Conservation (phyloP, 2,329 filamentous ascomycete genomes). For the Drechslerella coelobrocha region DNA sequence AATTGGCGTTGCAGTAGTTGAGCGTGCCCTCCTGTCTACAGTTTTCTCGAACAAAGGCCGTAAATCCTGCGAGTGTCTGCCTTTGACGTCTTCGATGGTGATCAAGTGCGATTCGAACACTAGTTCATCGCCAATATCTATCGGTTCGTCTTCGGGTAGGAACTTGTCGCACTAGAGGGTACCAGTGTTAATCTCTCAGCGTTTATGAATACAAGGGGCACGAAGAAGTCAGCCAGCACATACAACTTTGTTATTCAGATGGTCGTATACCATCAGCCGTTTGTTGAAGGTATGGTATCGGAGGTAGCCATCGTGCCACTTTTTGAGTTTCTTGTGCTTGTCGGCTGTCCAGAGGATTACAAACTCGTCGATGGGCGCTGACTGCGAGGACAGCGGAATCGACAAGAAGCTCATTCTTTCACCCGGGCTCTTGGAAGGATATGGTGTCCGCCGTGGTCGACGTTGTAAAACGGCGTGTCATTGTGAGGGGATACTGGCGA, state of each 20-base stretch:
- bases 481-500: constrained; percentile 11
- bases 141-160: constrained; percentile 50
- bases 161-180: constrained; percentile 53
- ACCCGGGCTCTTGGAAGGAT: constrained; percentile 27
- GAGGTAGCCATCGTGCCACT: constrained; percentile 55
- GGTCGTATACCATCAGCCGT: constrained; percentile 54
- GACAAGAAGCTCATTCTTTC: constrained; percentile 40
- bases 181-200: background rate
- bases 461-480: constrained; percentile 12
- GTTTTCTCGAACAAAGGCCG: constrained; percentile 52
- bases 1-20: constrained; percentile 26
- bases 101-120: constrained; percentile 54
- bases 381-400: constrained; percentile 50
- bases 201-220: background rate
- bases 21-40: constrained; percentile 42
- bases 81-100: constrained; percentile 53
- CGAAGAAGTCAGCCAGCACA: constrained; percentile 4
- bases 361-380: constrained; percentile 54
- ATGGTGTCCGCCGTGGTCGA: background rate
- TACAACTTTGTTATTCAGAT: constrained; percentile 53
- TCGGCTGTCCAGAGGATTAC: constrained; percentile 54
- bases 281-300: constrained; percentile 55
- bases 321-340: constrained; percentile 55
- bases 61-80: constrained; percentile 53
- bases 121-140: constrained; percentile 53